These are phyloP conservation scores for Tetradesmus lagerheimii DNA, from an alignment of 139 green algal species.

Conservation along the genomic window DNA sequence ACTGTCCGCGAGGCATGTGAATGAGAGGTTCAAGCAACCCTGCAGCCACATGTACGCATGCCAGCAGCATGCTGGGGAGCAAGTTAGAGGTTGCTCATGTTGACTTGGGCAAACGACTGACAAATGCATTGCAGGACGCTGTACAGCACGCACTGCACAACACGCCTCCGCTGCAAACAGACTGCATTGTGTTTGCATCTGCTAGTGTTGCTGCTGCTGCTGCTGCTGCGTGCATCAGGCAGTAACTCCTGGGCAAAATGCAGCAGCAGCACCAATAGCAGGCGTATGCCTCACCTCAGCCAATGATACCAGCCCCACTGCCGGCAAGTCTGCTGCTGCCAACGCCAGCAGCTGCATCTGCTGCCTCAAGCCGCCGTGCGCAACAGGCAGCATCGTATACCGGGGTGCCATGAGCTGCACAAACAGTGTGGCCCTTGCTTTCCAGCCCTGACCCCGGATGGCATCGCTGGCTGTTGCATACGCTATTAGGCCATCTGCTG, in stretches of 20 bases:
- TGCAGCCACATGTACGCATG: neutral
- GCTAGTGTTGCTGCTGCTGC: no score
- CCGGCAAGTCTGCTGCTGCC: slow-evolving; percentile 25
- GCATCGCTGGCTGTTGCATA: neutral
- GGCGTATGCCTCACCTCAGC: slow-evolving; percentile 1
- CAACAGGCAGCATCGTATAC: neutral
- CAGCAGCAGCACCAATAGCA: neutral
- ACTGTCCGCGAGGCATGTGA: no score
- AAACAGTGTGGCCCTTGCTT: neutral
- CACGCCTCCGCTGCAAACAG: no score
- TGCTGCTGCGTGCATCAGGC: no score
- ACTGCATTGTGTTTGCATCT: no score
- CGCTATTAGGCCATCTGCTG: neutral
- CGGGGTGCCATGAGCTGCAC: slow-evolving; percentile 27
- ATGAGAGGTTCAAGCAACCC: neutral
- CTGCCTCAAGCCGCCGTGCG: neutral
- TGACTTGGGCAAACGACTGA: no score
- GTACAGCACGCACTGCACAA: no score
- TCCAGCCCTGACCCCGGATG: slow-evolving; percentile 1
- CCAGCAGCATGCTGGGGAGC: neutral
- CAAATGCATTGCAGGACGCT: no score
- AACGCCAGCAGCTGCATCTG: slow-evolving; percentile 12
- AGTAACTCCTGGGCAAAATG: no score
- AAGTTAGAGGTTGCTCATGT: no score
- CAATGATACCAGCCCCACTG: neutral